Percentiles rank a stretch among this genome's conserved stretches.
phyloP scores from a whole-genome alignment of 306 rosid species.

The Benincasa hispida region DNA sequence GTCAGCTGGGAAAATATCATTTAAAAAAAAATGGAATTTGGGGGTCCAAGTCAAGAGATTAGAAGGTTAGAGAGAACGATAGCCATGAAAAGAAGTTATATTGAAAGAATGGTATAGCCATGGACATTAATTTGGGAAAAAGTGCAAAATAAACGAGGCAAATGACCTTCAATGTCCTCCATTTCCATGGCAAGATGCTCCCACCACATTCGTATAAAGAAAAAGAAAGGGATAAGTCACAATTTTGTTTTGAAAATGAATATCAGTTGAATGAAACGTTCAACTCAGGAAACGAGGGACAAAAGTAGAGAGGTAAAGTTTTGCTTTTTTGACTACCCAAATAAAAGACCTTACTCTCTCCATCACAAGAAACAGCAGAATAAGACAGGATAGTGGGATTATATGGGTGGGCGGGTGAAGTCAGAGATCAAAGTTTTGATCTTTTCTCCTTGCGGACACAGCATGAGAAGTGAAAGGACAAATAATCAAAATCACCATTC shows the following conservation, averaged over 20 bases:
- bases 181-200: not conserved
- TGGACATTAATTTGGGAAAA: not conserved
- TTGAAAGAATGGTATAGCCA: not conserved
- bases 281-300: not conserved
- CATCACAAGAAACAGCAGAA: not conserved
- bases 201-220: not conserved
- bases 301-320: not conserved
- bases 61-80: not conserved
- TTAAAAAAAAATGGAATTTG: no score
- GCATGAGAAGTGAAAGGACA: not conserved
- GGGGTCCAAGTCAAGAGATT: not conserved
- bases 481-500: not conserved
- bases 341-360: not conserved
- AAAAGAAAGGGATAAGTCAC: not conserved
- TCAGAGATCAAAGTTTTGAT: not conserved
- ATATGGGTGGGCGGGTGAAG: not conserved
- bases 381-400: not conserved
- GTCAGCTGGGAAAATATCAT: not conserved
- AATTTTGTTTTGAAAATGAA: not conserved
- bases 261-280: not conserved
- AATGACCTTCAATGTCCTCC: conserved; percentile 1
- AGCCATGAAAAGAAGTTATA: conserved; percentile 6
- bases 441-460: not conserved
- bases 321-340: not conserved
- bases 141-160: conserved; percentile 8